phyloP scores from a whole-genome alignment of 176 grass and related monocot species.

The Oryza officinalis region DNA sequence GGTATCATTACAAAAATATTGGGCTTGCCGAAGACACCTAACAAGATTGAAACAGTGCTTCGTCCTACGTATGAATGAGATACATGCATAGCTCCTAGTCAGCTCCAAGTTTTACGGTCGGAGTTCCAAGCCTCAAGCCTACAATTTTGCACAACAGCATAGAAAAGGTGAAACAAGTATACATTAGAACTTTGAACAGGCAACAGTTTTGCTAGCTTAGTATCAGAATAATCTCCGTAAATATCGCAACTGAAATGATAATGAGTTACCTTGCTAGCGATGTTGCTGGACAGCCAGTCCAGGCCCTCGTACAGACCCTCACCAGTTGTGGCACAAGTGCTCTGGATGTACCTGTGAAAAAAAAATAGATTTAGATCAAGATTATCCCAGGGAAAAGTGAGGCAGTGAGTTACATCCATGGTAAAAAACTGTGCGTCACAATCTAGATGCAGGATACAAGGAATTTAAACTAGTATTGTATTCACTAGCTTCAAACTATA shows the following conservation, averaged over 20 bases:
- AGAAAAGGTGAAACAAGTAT: background rate
- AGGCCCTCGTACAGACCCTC: slow-evolving; percentile 59
- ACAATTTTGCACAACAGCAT: background rate
- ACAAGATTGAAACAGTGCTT: slow-evolving; percentile 24
- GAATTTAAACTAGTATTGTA: background rate
- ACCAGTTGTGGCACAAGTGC: slow-evolving; percentile 56
- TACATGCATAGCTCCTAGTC: slow-evolving; percentile 47
- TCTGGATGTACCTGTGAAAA: slow-evolving; percentile 53
- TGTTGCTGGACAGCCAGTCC: slow-evolving; percentile 57
- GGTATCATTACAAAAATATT: slow-evolving; percentile 44
- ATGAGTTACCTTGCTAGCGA: slow-evolving; percentile 53
- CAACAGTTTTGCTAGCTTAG: background rate
- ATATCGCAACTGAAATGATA: background rate
- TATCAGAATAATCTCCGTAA: background rate
- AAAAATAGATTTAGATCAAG: background rate
- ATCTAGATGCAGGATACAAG: too few relatives aligned
- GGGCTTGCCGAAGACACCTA: slow-evolving; percentile 12
- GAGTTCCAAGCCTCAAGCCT: slow-evolving; percentile 45
- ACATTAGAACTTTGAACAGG: background rate
- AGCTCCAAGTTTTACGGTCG: slow-evolving; percentile 2
- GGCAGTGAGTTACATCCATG: too few relatives aligned
- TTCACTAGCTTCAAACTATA: background rate
- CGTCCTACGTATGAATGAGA: slow-evolving; percentile 34
- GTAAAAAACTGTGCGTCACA: too few relatives aligned
- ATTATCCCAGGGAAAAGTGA: background rate